Evolutionary conservation across 257 asterid genomes (phyloP).

Genomic region (Lavandula angustifolia): DNA sequence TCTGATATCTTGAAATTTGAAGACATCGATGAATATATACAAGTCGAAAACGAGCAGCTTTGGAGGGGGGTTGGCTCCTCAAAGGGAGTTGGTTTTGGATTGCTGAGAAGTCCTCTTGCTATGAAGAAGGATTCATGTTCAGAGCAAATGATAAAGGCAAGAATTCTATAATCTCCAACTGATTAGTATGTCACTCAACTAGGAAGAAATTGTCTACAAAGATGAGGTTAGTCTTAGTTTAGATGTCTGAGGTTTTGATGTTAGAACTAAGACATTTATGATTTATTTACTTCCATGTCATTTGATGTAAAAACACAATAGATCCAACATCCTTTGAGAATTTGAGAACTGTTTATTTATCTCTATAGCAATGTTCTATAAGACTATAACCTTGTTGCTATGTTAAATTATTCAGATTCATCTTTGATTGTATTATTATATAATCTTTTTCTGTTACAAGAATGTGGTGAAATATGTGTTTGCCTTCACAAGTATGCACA

Average conservation of each 20-base stretch:
- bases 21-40: slow-evolving; percentile 37
- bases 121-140: slow-evolving; percentile 51
- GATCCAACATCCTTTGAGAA: background rate
- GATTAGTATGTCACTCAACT: slow-evolving; percentile 17
- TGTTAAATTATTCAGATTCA: no score
- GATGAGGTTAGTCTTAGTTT: slow-evolving; percentile 20
- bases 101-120: slow-evolving; percentile 35
- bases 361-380: no score
- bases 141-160: slow-evolving; percentile 45
- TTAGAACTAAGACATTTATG: background rate
- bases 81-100: slow-evolving; percentile 16
- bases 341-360: no score
- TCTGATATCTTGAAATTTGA: slow-evolving; percentile 44
- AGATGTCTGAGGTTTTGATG: background rate
- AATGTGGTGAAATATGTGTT: no score
- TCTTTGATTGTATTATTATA: no score
- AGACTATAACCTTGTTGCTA: no score
- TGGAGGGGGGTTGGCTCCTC: slow-evolving; percentile 51
- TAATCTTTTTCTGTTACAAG: no score
- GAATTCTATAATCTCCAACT: slow-evolving; percentile 37
- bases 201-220: no score
- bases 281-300: slow-evolving; percentile 21
- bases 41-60: slow-evolving; percentile 16
- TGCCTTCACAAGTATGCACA: no score
- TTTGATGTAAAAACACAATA: slow-evolving; percentile 18